A percentile compares a stretch with the other conserved stretches of the same genome.
phyloP scores from a whole-genome alignment of 257 asterid species.

The Penstemon eatonii region DNA sequence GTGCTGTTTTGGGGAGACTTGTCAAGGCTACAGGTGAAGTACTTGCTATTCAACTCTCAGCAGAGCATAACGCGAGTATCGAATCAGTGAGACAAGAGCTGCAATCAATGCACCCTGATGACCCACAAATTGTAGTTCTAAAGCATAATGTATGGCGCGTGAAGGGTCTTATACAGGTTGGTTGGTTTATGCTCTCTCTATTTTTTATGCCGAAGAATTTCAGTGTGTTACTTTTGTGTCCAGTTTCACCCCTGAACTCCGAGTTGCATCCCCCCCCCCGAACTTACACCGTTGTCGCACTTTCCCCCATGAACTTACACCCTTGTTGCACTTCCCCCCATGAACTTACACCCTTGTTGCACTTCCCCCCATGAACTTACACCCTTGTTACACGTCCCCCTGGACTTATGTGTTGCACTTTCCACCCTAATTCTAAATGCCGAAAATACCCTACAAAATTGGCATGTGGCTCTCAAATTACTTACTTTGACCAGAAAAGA shows the following conservation, averaged over 20 bases:
- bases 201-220: not conserved
- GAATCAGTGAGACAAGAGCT: slow-evolving; percentile 67
- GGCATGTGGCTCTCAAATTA: too few species aligned
- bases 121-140: slow-evolving; percentile 65
- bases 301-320: too few species aligned
- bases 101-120: slow-evolving; percentile 63
- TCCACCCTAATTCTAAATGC: too few species aligned
- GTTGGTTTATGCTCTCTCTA: slow-evolving; percentile 4
- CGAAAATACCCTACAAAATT: too few species aligned
- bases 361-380: too few species aligned
- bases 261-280: too few species aligned
- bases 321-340: too few species aligned
- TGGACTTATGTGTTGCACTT: too few species aligned
- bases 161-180: slow-evolving; percentile 75
- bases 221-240: not conserved
- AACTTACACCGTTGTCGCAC: too few species aligned
- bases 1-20: slow-evolving; percentile 67
- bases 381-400: too few species aligned
- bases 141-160: slow-evolving; percentile 82
- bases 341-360: too few species aligned
- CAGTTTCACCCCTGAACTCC: not conserved
- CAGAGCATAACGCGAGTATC: slow-evolving; percentile 65
- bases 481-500: too few species aligned
- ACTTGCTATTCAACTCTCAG: slow-evolving; percentile 57
- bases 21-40: slow-evolving; percentile 71